These are phyloP conservation scores for Dictyostelium intermedium DNA, from an alignment of 78 protist species.

Conservation along the genomic window DNA sequence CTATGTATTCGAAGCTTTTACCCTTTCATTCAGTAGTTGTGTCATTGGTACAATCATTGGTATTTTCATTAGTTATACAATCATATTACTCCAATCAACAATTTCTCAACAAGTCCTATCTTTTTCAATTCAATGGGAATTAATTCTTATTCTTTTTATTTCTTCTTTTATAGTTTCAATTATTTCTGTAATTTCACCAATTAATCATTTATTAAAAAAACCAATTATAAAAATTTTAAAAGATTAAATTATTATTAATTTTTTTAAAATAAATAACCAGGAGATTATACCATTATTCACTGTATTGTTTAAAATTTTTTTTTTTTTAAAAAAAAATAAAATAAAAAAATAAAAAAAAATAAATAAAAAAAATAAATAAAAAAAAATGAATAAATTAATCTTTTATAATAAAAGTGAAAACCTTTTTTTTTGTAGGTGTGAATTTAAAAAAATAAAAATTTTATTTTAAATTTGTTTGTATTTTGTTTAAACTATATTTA, in stretches of 20 bases:
- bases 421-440: no score
- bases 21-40: slow-evolving; percentile 87
- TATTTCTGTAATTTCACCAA: slow-evolving; percentile 70
- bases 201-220: slow-evolving; percentile 33
- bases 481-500: no score
- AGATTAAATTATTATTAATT: neutral
- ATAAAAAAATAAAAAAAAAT: neutral
- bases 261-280: no score
- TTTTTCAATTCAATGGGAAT: slow-evolving; percentile 79
- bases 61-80: slow-evolving; percentile 70
- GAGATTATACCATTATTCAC: no score
- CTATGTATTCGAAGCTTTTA: slow-evolving; percentile 91
- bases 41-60: slow-evolving; percentile 89
- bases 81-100: slow-evolving; percentile 74
- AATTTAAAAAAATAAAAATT: no score
- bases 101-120: slow-evolving; percentile 89
- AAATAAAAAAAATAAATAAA: neutral
- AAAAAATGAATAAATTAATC: slow-evolving; percentile 19
- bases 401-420: no score
- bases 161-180: slow-evolving; percentile 59
- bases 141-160: slow-evolving; percentile 39
- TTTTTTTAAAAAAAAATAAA: no score
- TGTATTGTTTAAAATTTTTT: no score
- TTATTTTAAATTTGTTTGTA: no score
- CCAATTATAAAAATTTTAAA: slow-evolving; percentile 58